Evolutionary conservation across 2,329 filamentous ascomycete genomes (phyloP), one percentile per base, ranked within the genome.

Genomic region (Aspergillus versicolor): DNA sequence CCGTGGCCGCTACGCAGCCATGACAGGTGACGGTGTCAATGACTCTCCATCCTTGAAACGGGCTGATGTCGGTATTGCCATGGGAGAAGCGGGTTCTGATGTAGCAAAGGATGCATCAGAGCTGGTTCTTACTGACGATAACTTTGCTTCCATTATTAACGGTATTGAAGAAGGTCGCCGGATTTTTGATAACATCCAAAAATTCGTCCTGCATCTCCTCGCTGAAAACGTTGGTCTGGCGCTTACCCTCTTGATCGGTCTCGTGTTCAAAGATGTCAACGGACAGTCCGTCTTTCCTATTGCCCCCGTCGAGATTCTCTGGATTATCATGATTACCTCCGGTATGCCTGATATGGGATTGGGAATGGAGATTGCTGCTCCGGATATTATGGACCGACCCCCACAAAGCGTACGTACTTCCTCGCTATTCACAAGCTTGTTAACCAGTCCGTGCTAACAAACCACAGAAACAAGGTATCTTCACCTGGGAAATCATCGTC

Each of bases 321-420:
- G 91, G 91, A 91, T 96, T 72, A 96, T 96, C 74, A 93, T 96
- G 89, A 84, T 94, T 54, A 96, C 92, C 0, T 93, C 90, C 41
- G 90, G 88, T 57, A 86, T 94, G 72, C 91, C 91, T 1, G 92
- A 92, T 57, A 94, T 96, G 78, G 92, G 91, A 43, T 84, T 96
- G 1, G 91, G 91, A 19, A 88, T 91, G 64, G 91, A 96, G 73
- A 77, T 82, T 44, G 90, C 90, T 0, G 84, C 87, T 0, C 82
- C 84, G 2, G 89, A 93, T 68, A 87, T 96, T 60, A 91, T 96
- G 84, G 78, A 82, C 61, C 87, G 91, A 52, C 90, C 90, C 7
- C 92, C 92, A 0, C 90, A 93, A 62, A 82, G 66, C 55, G 70
- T 71, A 66, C 32, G 70, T 61, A 22, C 9, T 17, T n/a, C 24